Evolutionary conservation across 768 basidiomycete genomes (phyloP).

Genomic region (Hemileccinum impolitum): DNA sequence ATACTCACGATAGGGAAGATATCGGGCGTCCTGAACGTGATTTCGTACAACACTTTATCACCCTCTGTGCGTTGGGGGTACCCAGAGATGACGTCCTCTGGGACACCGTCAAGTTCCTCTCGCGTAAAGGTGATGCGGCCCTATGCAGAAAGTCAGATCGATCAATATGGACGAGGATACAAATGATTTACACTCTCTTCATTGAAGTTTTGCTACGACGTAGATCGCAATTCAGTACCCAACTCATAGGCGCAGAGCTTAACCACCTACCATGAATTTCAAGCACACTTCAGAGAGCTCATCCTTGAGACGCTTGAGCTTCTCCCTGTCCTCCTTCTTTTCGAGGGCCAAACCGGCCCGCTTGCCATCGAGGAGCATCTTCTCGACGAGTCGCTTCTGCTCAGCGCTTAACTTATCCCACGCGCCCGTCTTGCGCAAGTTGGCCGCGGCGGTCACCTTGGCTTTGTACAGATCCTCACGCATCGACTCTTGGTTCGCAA

Average conservation of each 20-base stretch:
- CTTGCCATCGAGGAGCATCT: slow-evolving; percentile 75
- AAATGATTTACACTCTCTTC: slow-evolving; percentile 65
- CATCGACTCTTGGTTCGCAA: slow-evolving; percentile 74
- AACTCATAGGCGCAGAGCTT: background rate
- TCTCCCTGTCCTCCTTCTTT: slow-evolving; percentile 50
- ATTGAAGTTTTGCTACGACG: slow-evolving; percentile 77
- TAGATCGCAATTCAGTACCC: background rate
- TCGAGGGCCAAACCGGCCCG: slow-evolving; percentile 75
- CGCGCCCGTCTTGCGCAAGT: slow-evolving; percentile 57
- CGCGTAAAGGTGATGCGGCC: slow-evolving; percentile 59
- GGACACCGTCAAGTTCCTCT: slow-evolving; percentile 79
- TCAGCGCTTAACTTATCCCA: slow-evolving; percentile 64
- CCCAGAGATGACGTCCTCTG: slow-evolving; percentile 74
- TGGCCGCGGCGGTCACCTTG: slow-evolving; percentile 65
- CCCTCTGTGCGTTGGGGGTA: slow-evolving; percentile 64
- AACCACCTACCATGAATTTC: slow-evolving; percentile 65
- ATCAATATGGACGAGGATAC: background rate
- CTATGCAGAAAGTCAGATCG: slow-evolving; percentile 33
- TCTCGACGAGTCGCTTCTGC: slow-evolving; percentile 75
- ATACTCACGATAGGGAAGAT: slow-evolving; percentile 68
- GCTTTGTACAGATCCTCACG: slow-evolving; percentile 76
- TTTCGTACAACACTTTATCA: slow-evolving; percentile 58
- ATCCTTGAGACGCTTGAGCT: slow-evolving; percentile 64
- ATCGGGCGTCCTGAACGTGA: slow-evolving; percentile 81
- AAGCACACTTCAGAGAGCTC: slow-evolving; percentile 71